Percentiles rank a stretch among this genome's conserved stretches.
phyloP scores from a whole-genome alignment of 1,139 yeast genomes.

The Suhomyces kunorum region DNA sequence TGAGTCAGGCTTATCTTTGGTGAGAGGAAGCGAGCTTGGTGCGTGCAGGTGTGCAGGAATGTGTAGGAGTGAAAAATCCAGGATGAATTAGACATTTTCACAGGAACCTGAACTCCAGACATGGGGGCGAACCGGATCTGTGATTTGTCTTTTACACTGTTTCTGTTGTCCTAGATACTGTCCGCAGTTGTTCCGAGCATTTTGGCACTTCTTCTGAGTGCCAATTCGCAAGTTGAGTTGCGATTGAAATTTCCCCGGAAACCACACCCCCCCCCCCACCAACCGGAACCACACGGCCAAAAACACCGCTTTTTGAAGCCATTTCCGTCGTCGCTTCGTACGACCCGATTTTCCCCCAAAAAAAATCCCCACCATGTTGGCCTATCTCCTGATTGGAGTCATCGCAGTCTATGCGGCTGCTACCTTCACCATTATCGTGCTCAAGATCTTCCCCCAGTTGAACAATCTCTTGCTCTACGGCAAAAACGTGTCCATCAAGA shows the following conservation, averaged over 20 bases:
- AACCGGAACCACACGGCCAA: not conserved
- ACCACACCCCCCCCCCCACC: no score
- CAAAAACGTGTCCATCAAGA: conserved; percentile 11
- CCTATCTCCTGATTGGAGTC: not conserved
- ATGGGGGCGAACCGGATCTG: no score
- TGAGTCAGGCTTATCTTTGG: conserved; percentile 2
- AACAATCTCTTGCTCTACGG: conserved; percentile 19
- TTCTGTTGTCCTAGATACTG: no score
- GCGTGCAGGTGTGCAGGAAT: not conserved
- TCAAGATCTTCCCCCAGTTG: conserved; percentile 14
- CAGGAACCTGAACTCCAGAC: no score
- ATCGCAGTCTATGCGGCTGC: conserved; percentile 7
- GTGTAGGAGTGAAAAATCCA: no score
- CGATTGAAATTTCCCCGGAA: no score
- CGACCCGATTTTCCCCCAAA: not conserved
- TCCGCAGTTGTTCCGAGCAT: not conserved
- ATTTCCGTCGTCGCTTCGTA: no score
- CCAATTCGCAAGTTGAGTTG: no score
- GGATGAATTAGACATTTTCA: no score
- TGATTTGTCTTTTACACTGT: no score
- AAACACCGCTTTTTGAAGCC: not conserved
- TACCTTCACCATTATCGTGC: conserved; percentile 10
- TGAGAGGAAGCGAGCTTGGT: not conserved
- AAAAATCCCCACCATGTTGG: not conserved
- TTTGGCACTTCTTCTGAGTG: not conserved